A percentile compares a stretch with the other conserved stretches of the same genome.
These are phyloP conservation scores for Vigna radiata DNA, from an alignment of 306 rosid genomes.

Conservation along the genomic window DNA sequence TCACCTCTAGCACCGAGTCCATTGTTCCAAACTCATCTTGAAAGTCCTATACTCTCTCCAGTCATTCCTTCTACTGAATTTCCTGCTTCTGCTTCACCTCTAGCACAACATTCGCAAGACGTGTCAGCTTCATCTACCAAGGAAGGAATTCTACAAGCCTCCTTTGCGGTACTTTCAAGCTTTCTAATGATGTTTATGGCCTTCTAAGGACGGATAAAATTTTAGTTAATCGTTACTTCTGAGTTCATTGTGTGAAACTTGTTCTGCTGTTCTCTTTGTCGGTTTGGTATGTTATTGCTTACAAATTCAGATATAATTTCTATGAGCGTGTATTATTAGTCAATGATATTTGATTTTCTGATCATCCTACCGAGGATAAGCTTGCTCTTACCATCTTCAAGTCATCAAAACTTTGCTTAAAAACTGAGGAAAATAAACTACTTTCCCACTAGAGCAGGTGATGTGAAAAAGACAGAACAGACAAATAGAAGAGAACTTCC, in stretches of 20 bases:
- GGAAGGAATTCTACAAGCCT: constrained; percentile 43
- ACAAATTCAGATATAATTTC: constrained; percentile 7
- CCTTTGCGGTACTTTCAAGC: constrained; percentile 47
- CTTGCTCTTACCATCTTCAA: neutral
- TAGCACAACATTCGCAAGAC: constrained; percentile 44
- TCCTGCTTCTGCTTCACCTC: constrained; percentile 49
- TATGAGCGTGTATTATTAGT: constrained; percentile 18
- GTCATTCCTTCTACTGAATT: constrained; percentile 58
- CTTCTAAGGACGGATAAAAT: constrained; percentile 42
- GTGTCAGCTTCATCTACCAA: constrained; percentile 54
- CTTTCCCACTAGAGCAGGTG: neutral
- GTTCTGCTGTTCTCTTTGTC: constrained; percentile 40
- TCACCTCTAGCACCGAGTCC: constrained; percentile 51
- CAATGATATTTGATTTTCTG: constrained; percentile 4
- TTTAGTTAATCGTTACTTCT: constrained; percentile 13
- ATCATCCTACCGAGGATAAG: constrained; percentile 32
- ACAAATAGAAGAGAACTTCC: neutral
- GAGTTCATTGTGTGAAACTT: constrained; percentile 36
- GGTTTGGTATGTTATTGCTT: constrained; percentile 44
- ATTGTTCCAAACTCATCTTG: constrained; percentile 33
- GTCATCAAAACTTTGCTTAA: neutral
- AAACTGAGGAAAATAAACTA: neutral
- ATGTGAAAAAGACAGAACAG: neutral
- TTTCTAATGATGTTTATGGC: constrained; percentile 49
- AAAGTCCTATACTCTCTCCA: constrained; percentile 48